These are phyloP conservation scores for Mortierella alpina DNA, from an alignment of 192 early-diverging fungal genomes.

Conservation along the genomic window DNA sequence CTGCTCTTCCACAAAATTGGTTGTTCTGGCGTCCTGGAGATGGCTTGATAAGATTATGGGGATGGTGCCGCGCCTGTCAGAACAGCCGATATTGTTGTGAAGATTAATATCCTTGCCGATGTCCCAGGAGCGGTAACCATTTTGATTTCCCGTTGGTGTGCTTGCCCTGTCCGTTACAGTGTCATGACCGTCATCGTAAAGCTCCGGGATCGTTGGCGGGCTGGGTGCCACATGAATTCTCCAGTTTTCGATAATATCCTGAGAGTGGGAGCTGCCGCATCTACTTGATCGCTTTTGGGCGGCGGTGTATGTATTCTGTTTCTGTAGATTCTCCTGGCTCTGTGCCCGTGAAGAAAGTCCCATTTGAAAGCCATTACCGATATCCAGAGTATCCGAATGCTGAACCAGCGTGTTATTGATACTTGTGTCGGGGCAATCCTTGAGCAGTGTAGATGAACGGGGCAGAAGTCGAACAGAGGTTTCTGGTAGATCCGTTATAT, in stretches of 20 bases:
- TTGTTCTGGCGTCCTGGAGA: conserved; percentile 5
- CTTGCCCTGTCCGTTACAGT: not conserved
- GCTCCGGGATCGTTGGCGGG: conserved; percentile 18
- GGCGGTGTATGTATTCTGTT: not conserved
- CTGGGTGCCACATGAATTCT: conserved; percentile 38
- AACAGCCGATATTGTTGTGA: not conserved
- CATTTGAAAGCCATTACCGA: not conserved
- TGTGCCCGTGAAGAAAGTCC: not conserved
- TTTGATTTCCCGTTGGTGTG: not conserved
- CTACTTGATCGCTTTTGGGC: conserved; percentile 3
- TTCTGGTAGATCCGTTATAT: not conserved
- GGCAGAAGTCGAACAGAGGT: not conserved
- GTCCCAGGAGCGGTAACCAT: not conserved
- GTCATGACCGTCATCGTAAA: conserved; percentile 10
- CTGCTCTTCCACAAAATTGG: not conserved
- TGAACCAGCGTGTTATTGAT: conserved; percentile 7
- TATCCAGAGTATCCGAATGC: not conserved
- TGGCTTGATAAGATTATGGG: conserved; percentile 39
- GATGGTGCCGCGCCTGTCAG: conserved; percentile 21
- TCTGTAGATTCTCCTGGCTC: not conserved
- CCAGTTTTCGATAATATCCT: conserved; percentile 48
- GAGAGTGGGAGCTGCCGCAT: conserved; percentile 27
- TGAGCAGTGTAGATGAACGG: not conserved
- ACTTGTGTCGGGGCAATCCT: not conserved
- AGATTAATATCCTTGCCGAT: not conserved